These are phyloP conservation scores for Acanthamoeba culbertsoni DNA, from an alignment of 208 protist species.

Conservation along the genomic window DNA sequence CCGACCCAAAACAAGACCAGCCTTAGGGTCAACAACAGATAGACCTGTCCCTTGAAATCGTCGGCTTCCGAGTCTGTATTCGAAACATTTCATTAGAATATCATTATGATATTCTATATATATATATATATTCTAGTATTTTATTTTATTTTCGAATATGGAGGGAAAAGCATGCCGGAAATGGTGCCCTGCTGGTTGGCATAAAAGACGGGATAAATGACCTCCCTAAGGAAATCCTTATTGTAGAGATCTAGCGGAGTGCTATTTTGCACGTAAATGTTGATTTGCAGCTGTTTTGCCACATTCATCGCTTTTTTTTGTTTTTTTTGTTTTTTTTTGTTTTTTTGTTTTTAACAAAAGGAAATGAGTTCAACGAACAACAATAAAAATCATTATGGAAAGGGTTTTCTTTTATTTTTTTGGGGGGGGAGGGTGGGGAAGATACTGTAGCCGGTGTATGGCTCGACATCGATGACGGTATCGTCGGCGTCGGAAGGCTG, in stretches of 20 bases:
- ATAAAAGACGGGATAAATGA: conserved; percentile 56
- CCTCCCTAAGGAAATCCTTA: conserved; percentile 4
- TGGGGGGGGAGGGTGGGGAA: background rate
- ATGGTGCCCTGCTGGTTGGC: conserved; percentile 18
- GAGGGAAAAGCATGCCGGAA: background rate
- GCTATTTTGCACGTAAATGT: background rate
- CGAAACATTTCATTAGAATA: too few relatives aligned
- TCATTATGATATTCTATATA: background rate
- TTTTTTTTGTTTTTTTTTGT: too few relatives aligned
- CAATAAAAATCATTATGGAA: too few relatives aligned
- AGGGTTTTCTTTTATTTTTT: too few relatives aligned
- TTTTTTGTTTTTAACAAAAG: background rate
- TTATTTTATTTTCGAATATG: too few relatives aligned
- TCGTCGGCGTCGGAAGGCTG: background rate
- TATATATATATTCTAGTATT: too few relatives aligned
- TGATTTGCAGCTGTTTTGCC: conserved; percentile 42
- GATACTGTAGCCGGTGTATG: conserved; percentile 36
- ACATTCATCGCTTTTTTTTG: conserved; percentile 44
- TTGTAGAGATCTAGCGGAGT: background rate
- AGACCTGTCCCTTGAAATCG: conserved; percentile 18
- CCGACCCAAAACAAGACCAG: background rate
- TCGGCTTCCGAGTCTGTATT: background rate
- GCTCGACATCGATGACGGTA: conserved; percentile 40
- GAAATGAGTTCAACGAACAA: too few relatives aligned
- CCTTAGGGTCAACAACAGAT: background rate